Evolutionary conservation across 495 filamentous ascomycete genomes (phyloP).

Genomic region (Trichocladium antarcticum): DNA sequence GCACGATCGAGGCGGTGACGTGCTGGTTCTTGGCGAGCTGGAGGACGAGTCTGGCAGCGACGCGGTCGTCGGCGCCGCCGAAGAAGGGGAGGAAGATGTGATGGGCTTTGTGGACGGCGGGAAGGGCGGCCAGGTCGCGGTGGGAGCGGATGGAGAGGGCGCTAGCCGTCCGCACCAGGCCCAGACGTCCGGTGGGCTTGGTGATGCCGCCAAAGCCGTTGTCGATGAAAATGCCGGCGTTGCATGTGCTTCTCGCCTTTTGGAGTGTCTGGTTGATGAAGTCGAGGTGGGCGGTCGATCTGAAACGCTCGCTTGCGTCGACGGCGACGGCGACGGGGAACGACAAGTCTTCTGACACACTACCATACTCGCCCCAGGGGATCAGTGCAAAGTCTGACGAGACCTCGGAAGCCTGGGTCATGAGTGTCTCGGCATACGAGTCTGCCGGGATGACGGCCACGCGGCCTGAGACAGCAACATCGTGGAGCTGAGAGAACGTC

Average conservation of each 20-base stretch:
- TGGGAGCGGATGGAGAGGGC: slow-evolving; percentile 46
- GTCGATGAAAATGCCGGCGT: slow-evolving; percentile 75
- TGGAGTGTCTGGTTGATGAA: slow-evolving; percentile 58
- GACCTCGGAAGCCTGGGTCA: slow-evolving; percentile 52
- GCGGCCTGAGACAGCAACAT: slow-evolving; percentile 71
- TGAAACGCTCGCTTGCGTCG: slow-evolving; percentile 39
- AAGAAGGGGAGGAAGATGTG: slow-evolving; percentile 84
- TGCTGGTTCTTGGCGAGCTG: slow-evolving; percentile 67
- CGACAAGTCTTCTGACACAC: slow-evolving; percentile 50
- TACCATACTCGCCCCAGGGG: slow-evolving; percentile 84
- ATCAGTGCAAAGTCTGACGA: slow-evolving; percentile 72
- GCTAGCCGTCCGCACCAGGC: slow-evolving; percentile 42
- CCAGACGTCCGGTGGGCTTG: slow-evolving; percentile 24
- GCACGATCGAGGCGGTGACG: slow-evolving; percentile 61
- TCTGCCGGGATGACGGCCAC: slow-evolving; percentile 65
- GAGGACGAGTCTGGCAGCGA: slow-evolving; percentile 67
- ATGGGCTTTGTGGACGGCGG: slow-evolving; percentile 55
- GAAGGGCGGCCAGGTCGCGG: slow-evolving; percentile 36
- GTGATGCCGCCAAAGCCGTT: slow-evolving; percentile 51
- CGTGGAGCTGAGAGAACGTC: slow-evolving; percentile 74
- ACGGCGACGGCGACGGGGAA: slow-evolving; percentile 24
- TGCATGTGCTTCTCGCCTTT: slow-evolving; percentile 41
- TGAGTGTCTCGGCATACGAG: slow-evolving; percentile 67
- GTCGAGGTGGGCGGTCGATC: slow-evolving; percentile 44
- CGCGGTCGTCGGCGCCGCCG: slow-evolving; percentile 74